Percentiles rank a stretch among this genome's conserved stretches.
Evolutionary conservation across 257 asterid species (phyloP).

Genomic region (Salvia hispanica): DNA sequence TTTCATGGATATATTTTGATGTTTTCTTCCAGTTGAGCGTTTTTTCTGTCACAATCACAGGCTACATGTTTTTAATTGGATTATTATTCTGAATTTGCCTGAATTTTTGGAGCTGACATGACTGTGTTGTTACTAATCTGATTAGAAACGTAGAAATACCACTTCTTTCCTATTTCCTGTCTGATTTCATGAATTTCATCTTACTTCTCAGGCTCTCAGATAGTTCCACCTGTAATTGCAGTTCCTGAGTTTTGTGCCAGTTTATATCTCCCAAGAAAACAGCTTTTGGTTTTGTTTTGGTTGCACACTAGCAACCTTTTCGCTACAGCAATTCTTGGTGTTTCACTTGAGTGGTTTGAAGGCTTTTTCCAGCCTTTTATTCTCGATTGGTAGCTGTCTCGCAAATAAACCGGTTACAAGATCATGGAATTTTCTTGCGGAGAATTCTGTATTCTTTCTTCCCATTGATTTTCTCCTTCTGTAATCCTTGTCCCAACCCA

Average conservation of each 20-base stretch:
- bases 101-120: too few relatives aligned
- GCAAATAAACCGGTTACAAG: constrained; percentile 12
- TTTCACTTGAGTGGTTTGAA: constrained; percentile 26
- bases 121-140: constrained; percentile 11
- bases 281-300: constrained; percentile 12
- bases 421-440: constrained; percentile 38
- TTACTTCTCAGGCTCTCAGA: constrained; percentile 8
- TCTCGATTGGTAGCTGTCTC: constrained; percentile 10
- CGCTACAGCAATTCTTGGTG: constrained; percentile 4
- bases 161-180: constrained; percentile 4
- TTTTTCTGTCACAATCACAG: not conserved
- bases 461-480: constrained; percentile 36
- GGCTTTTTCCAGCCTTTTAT: constrained; percentile 22
- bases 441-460: constrained; percentile 24
- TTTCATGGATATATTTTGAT: not conserved
- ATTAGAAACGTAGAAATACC: not conserved
- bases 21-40: not conserved
- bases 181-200: constrained; percentile 24
- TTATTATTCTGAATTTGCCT: constrained; percentile 15
- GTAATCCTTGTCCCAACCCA: constrained; percentile 25
- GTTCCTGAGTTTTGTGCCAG: constrained; percentile 23
- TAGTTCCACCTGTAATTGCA: constrained; percentile 25
- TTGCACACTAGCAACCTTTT: constrained; percentile 17
- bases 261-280: not conserved
- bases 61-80: constrained; percentile 2